Evolutionary conservation across 2,329 filamentous ascomycete species (phyloP).

Genomic region (Boeremia exigua): DNA sequence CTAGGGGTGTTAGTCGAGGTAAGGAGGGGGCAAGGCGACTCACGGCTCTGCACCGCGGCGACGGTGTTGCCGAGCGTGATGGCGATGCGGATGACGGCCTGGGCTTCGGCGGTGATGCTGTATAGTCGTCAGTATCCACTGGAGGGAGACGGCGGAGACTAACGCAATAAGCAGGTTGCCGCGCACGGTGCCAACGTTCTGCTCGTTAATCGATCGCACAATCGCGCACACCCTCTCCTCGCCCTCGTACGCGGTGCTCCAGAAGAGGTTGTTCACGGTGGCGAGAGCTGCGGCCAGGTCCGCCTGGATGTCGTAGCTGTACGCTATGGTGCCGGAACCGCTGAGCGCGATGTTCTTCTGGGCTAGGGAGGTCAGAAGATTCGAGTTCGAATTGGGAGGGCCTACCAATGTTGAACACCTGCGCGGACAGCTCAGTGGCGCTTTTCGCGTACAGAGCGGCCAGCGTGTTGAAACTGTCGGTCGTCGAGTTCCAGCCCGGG

Average conservation of each 20-base stretch:
- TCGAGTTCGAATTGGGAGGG: background rate
- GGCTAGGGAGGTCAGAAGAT: background rate
- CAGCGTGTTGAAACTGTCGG: constrained; percentile 2
- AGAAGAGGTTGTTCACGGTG: background rate
- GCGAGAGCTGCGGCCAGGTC: background rate
- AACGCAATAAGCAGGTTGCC: background rate
- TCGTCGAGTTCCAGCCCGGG: background rate
- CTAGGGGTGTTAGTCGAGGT: background rate
- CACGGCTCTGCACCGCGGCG: background rate
- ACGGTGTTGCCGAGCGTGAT: background rate
- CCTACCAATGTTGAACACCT: background rate
- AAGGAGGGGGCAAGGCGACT: background rate
- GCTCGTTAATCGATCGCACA: constrained; percentile 3
- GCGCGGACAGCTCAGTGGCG: background rate
- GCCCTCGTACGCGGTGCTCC: background rate
- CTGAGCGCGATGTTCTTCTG: background rate
- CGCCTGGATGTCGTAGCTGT: background rate
- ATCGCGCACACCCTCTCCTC: constrained; percentile 5
- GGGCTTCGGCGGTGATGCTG: background rate
- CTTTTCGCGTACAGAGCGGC: background rate
- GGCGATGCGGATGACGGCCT: background rate
- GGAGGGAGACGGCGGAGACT: background rate
- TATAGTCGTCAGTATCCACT: background rate
- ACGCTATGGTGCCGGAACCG: background rate
- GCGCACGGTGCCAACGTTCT: constrained; percentile 2